Base-by-base conservation (phyloP, 768 basidiomycete species). In the Sarcodon sp. region DNA sequence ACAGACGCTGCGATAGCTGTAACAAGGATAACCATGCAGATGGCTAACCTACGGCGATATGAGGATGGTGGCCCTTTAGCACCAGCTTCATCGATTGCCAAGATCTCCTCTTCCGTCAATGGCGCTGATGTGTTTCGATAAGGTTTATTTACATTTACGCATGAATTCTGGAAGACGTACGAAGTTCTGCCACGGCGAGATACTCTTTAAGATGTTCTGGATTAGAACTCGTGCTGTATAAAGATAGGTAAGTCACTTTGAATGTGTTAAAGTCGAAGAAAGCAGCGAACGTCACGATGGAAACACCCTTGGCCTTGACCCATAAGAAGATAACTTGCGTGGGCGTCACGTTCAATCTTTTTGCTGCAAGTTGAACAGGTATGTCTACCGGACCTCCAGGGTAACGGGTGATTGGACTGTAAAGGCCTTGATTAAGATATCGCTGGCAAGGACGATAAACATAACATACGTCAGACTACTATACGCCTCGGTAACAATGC, bases 251-350 rank as follows among this genome's bases (percentile, higher is more conserved):
- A 27, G 21, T 27, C 21, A 27, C 4, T 27, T 27, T 27, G 43
- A 35, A 10, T 7, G 38, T 1, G 16, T 33, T 10, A 34, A 38
- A 13, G 32, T 46, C 44, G 33, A n/a, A 9, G 32, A 50, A 31
- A 12, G 21, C 33, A 51, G 48, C 55, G 51, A 47, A 58, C 79
- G 83, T 86, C 51, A 85, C 79, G 45, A 84, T 73, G 6, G 77
- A 74, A 1, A 69, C 75, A 32, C 78, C 77, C 58, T 88, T 87
- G 32, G 72, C 69, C 54, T 69, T 72, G 1, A 77, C 77, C 85
- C 86, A 88, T 1, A 72, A 63, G 45, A 87, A 72, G 18, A 87
- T 63, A 34, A 85, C 76, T 54, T 88, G 86, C 1, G 72, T 74
- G 0, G 77, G 68, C 3, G 73, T 73, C n/a, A 73, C 74, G 6